These are phyloP conservation scores for Pouteria campechiana DNA, from an alignment of 179 eudicot species.

Conservation along the genomic window DNA sequence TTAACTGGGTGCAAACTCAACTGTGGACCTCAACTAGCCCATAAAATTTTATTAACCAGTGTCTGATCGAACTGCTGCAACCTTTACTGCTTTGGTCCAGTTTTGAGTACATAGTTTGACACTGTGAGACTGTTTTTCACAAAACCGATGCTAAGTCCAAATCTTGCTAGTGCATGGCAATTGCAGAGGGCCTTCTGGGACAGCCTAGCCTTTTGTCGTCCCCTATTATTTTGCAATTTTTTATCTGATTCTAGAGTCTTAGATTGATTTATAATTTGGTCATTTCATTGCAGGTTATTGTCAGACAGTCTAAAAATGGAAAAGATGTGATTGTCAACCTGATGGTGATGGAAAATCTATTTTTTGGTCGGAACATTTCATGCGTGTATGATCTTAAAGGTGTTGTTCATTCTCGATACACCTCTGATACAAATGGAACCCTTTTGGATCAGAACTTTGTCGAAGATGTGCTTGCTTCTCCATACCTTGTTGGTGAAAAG, in stretches of 20 bases:
- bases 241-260: background rate
- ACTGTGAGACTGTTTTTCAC: too few relatives aligned
- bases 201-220: background rate
- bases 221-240: background rate
- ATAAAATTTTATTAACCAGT: too few relatives aligned
- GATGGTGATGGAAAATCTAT: slow-evolving; percentile 91
- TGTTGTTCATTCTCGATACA: slow-evolving; percentile 72
- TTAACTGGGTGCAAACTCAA: too few relatives aligned
- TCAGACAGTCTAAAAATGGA: slow-evolving; percentile 51
- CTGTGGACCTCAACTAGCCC: too few relatives aligned
- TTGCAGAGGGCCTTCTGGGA: too few relatives aligned
- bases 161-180: too few relatives aligned
- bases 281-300: slow-evolving; percentile 37
- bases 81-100: too few relatives aligned
- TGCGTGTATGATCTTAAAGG: slow-evolving; percentile 93
- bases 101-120: too few relatives aligned
- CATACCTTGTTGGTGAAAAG: slow-evolving; percentile 55
- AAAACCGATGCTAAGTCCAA: too few relatives aligned
- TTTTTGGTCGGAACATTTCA: slow-evolving; percentile 49
- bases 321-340: slow-evolving; percentile 71
- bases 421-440: slow-evolving; percentile 43
- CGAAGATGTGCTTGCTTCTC: slow-evolving; percentile 76
- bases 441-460: slow-evolving; percentile 88
- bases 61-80: too few relatives aligned
- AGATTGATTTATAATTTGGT: too few relatives aligned